Conservation (phyloP, 2,329 filamentous ascomycete species). For the Aspergillus proliferans region DNA sequence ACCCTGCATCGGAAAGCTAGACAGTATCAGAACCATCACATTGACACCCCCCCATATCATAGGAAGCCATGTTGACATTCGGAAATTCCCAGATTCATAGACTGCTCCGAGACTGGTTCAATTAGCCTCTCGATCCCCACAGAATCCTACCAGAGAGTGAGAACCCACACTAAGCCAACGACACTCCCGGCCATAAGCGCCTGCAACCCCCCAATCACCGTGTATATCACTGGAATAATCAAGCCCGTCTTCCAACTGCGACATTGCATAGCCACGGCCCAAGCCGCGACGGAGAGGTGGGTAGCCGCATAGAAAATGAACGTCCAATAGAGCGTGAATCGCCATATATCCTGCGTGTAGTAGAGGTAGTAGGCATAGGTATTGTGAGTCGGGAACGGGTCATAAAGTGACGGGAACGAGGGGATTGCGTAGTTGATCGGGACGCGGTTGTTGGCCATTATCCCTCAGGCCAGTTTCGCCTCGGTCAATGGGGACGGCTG, state of each 20-base stretch:
- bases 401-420: slow-evolving; percentile 74
- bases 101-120: slow-evolving; percentile 63
- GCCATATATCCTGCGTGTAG: slow-evolving; percentile 71
- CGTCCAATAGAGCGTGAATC: slow-evolving; percentile 83
- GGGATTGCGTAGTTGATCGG: slow-evolving; percentile 61
- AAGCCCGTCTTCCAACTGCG: slow-evolving; percentile 51
- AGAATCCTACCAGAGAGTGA: background rate
- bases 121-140: slow-evolving; percentile 5
- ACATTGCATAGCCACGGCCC: slow-evolving; percentile 66
- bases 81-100: slow-evolving; percentile 74
- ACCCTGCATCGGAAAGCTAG: slow-evolving; percentile 88
- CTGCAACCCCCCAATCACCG: slow-evolving; percentile 65
- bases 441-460: slow-evolving; percentile 36
- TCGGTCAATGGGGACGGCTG: slow-evolving; percentile 3
- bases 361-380: slow-evolving; percentile 62
- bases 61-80: slow-evolving; percentile 92
- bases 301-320: slow-evolving; percentile 70
- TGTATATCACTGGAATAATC: slow-evolving; percentile 66
- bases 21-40: slow-evolving; percentile 72
- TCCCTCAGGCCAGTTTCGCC: background rate
- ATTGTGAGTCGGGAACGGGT: slow-evolving; percentile 56
- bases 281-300: slow-evolving; percentile 64
- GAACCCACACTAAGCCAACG: slow-evolving; percentile 67
- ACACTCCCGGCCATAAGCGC: slow-evolving; percentile 74
- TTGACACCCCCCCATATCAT: slow-evolving; percentile 84